Conservation (phyloP, 352 stramenopile genomes). For the Peronosclerospora sorghi region DNA sequence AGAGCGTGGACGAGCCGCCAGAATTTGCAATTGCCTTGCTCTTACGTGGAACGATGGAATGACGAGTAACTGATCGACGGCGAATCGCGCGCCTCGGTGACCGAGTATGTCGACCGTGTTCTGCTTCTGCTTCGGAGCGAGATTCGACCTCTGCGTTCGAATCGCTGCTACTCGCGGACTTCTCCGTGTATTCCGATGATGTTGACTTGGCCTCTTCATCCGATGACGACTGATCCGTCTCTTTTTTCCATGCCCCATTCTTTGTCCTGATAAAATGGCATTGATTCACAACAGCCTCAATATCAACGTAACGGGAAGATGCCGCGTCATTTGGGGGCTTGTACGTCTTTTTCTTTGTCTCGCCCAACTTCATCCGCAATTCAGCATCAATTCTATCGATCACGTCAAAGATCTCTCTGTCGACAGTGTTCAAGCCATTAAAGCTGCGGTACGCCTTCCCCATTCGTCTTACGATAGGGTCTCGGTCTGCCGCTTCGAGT, state of each 20-base stretch:
- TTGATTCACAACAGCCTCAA: slow-evolving; percentile 21
- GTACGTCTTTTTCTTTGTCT: slow-evolving; percentile 31
- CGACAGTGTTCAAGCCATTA: slow-evolving; percentile 22
- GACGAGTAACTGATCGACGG: slow-evolving; percentile 2
- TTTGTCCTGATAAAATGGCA: slow-evolving; percentile 15
- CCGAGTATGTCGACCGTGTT: not conserved
- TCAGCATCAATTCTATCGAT: slow-evolving; percentile 27
- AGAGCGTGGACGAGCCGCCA: slow-evolving; percentile 15
- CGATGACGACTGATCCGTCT: slow-evolving; percentile 7
- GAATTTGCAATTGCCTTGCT: slow-evolving; percentile 3
- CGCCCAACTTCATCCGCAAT: slow-evolving; percentile 12
- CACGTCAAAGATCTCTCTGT: slow-evolving; percentile 22
- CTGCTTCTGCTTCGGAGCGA: not conserved
- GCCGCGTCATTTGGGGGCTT: slow-evolving; percentile 18
- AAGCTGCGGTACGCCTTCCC: slow-evolving; percentile 28
- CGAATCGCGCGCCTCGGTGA: slow-evolving; percentile 1
- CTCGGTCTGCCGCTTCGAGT: slow-evolving; percentile 12
- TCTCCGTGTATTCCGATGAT: slow-evolving; percentile 10
- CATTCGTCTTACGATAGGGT: slow-evolving; percentile 15
- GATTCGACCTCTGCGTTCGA: slow-evolving; percentile 4
- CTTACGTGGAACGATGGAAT: slow-evolving; percentile 7
- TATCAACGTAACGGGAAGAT: slow-evolving; percentile 28
- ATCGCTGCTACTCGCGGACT: slow-evolving; percentile 13
- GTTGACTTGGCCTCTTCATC: slow-evolving; percentile 12
- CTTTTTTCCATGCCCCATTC: not conserved